phyloP scores from a whole-genome alignment of 1,284 basidiomycete species.

The Vanrija sp. region DNA sequence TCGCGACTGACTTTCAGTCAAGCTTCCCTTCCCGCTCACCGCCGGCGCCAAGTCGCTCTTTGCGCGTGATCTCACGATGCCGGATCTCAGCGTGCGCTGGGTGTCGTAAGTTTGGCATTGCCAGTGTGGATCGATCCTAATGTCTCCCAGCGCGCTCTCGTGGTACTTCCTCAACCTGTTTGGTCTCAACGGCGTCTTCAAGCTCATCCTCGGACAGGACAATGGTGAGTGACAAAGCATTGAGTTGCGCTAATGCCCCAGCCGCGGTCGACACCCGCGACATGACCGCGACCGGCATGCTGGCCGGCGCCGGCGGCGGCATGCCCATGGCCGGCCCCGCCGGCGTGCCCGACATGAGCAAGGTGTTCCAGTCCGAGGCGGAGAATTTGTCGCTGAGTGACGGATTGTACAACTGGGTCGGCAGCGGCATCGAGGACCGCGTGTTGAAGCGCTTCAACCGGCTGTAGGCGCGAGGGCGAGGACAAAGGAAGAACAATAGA shows the following conservation, averaged over 20 bases:
- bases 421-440: slow-evolving; percentile 70
- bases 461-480: background rate
- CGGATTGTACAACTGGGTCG: slow-evolving; percentile 75
- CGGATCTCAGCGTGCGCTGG: slow-evolving; percentile 98
- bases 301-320: slow-evolving; percentile 59
- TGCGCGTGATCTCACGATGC: slow-evolving; percentile 90
- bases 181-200: slow-evolving; percentile 91
- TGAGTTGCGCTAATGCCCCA: slow-evolving; percentile 35
- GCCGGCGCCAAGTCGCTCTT: slow-evolving; percentile 99
- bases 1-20: slow-evolving; percentile 58
- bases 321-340: slow-evolving; percentile 52
- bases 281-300: slow-evolving; percentile 63
- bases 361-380: slow-evolving; percentile 84
- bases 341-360: slow-evolving; percentile 75
- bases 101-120: slow-evolving; percentile 59
- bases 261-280: slow-evolving; percentile 73
- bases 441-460: slow-evolving; percentile 61
- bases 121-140: too few species aligned
- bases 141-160: slow-evolving; percentile 62
- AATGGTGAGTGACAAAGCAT: slow-evolving; percentile 62
- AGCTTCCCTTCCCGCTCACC: slow-evolving; percentile 94
- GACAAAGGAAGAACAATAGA: background rate
- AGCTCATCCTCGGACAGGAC: slow-evolving; percentile 83
- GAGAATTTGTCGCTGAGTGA: slow-evolving; percentile 92
- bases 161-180: slow-evolving; percentile 99